These are phyloP conservation scores for Pseudogymnoascus sp. DNA, from an alignment of 2,329 filamentous ascomycete species.

Conservation along the genomic window DNA sequence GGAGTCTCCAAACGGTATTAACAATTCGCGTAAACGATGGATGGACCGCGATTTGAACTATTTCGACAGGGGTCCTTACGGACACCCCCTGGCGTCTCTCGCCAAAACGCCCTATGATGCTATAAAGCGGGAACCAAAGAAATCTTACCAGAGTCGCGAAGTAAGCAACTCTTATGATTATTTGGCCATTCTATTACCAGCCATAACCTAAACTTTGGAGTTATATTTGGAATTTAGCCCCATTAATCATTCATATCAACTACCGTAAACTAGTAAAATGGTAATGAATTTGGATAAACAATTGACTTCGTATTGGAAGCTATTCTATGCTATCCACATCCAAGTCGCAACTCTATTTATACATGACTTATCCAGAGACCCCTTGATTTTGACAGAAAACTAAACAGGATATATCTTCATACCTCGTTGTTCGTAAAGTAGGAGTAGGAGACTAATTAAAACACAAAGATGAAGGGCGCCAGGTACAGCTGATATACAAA, in stretches of 20 bases:
- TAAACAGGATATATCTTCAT: conserved; percentile 7
- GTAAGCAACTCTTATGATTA: neutral
- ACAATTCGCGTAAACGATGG: conserved; percentile 8
- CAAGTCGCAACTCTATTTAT: conserved; percentile 6
- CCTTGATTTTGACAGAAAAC: conserved; percentile 3
- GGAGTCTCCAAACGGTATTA: conserved; percentile 5
- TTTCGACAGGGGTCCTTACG: conserved; percentile 6
- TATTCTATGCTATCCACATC: conserved; percentile 1
- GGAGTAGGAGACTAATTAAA: conserved; percentile 15
- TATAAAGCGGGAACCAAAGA: conserved; percentile 7
- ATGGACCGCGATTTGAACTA: conserved; percentile 9
- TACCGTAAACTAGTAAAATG: neutral
- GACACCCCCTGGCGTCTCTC: conserved; percentile 3
- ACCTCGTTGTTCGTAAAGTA: conserved; percentile 6
- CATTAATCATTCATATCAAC: neutral
- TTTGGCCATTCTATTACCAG: neutral
- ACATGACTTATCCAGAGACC: conserved; percentile 5
- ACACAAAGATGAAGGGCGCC: conserved; percentile 15
- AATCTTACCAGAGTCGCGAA: neutral
- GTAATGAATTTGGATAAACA: neutral
- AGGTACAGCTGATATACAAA: conserved; percentile 22
- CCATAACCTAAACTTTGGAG: neutral
- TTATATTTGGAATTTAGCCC: neutral
- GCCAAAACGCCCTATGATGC: conserved; percentile 3
- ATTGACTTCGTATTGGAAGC: neutral